Conservation (phyloP, 306 rosid genomes). For the Datisca glomerata region DNA sequence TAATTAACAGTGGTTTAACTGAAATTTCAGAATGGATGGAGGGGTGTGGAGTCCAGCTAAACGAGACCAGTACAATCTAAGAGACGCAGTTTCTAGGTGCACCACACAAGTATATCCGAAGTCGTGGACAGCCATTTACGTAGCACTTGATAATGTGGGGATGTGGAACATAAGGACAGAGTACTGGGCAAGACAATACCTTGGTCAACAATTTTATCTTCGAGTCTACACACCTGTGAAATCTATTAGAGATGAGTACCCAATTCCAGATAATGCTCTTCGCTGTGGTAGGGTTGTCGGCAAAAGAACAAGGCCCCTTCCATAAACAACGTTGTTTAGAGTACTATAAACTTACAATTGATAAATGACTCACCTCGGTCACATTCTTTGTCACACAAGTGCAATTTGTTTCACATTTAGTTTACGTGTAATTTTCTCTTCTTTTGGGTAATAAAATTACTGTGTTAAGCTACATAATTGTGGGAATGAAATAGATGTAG, state of each 20-base stretch:
- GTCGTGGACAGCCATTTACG: conserved; percentile 91
- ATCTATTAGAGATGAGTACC: conserved; percentile 66
- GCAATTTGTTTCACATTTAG: no score
- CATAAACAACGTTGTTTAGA: no score
- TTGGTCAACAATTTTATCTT: conserved; percentile 85
- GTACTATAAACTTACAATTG: no score
- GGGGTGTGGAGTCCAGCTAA: conserved; percentile 68
- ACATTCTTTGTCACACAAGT: no score
- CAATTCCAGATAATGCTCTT: conserved; percentile 81
- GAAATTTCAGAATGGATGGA: conserved; percentile 73
- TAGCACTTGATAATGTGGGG: conserved; percentile 81
- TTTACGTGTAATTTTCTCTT: no score
- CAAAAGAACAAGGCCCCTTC: conserved; percentile 25
- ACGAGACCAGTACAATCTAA: conserved; percentile 61
- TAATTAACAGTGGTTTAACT: no score
- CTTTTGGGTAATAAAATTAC: no score
- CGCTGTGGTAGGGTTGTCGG: conserved; percentile 73
- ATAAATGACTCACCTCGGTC: no score
- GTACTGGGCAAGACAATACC: conserved; percentile 84
- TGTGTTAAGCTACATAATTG: no score
- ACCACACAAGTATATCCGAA: conserved; percentile 93
- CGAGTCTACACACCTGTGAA: conserved; percentile 65
- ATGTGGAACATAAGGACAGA: conserved; percentile 87
- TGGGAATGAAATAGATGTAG: no score
- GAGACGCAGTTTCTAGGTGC: conserved; percentile 66